phyloP scores from a whole-genome alignment of 169 alveolate species.

The Plasmodium knowlesi region DNA sequence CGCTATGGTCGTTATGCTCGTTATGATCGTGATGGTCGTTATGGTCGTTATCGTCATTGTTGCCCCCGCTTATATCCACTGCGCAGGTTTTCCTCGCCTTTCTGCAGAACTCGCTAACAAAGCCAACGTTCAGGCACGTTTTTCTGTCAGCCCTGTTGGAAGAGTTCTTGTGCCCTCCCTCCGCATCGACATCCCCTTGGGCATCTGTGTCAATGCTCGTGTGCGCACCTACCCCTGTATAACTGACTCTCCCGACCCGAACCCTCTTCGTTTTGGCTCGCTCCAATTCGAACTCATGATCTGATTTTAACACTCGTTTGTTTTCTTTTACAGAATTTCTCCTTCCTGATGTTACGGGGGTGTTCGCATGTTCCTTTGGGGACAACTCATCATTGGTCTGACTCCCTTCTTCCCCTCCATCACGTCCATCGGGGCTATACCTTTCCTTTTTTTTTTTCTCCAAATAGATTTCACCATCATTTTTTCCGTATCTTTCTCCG shows the following conservation, averaged over 20 bases:
- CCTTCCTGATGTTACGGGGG: not conserved
- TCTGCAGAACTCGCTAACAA: not conserved
- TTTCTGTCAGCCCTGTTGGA: not conserved
- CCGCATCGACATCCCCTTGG: not conserved
- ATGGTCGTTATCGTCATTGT: not conserved
- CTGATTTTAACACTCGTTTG: conserved; percentile 12
- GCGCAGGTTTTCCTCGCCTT: not conserved
- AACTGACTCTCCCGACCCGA: conserved; percentile 1
- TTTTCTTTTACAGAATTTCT: not conserved
- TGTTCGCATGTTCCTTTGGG: not conserved
- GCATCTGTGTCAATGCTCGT: not conserved
- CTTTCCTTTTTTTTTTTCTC: not conserved
- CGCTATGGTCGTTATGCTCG: not conserved
- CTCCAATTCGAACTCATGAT: conserved; percentile 18
- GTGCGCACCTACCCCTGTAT: not conserved
- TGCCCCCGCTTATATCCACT: not conserved
- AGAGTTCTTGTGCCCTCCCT: not conserved
- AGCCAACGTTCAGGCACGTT: not conserved
- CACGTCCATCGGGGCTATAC: not conserved
- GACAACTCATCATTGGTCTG: not conserved
- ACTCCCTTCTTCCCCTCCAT: not conserved
- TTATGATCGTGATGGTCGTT: not conserved
- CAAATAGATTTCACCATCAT: not conserved
- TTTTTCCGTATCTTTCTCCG: conserved; percentile 30
- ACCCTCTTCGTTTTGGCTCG: not conserved